These are phyloP conservation scores for Wilcoxina mikolae DNA, from an alignment of 495 filamentous ascomycete species.

Conservation along the genomic window DNA sequence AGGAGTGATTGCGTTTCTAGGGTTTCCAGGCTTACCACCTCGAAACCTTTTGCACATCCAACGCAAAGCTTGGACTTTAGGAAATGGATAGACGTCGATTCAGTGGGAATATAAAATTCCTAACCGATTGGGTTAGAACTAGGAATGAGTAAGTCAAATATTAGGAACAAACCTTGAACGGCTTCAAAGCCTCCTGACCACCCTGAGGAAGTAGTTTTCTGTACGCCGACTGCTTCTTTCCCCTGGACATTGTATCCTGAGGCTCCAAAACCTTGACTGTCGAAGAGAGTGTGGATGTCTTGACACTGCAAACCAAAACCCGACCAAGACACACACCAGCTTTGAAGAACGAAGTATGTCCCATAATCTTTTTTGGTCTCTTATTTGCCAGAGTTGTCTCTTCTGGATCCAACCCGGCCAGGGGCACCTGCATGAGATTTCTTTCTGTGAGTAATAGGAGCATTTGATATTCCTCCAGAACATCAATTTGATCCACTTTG, in stretches of 20 bases:
- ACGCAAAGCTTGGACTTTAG: slow-evolving; percentile 92
- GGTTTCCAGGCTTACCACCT: slow-evolving; percentile 92
- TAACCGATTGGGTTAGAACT: slow-evolving; percentile 24
- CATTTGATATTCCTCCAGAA: slow-evolving; percentile 84
- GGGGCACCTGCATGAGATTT: slow-evolving; percentile 69
- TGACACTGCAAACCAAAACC: slow-evolving; percentile 89
- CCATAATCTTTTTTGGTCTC: slow-evolving; percentile 90
- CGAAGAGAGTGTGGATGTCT: slow-evolving; percentile 72
- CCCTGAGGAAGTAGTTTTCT: slow-evolving; percentile 78
- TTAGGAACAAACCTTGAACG: slow-evolving; percentile 55
- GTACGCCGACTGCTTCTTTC: slow-evolving; percentile 81
- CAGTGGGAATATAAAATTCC: slow-evolving; percentile 97
- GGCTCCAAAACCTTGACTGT: slow-evolving; percentile 98
- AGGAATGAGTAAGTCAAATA: slow-evolving; percentile 7
- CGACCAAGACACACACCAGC: slow-evolving; percentile 86
- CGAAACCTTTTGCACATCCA: slow-evolving; percentile 86
- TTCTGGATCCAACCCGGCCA: slow-evolving; percentile 68
- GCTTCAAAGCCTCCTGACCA: slow-evolving; percentile 82
- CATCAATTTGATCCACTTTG: slow-evolving; percentile 87
- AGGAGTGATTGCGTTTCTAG: slow-evolving; percentile 93
- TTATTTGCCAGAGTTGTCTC: slow-evolving; percentile 60
- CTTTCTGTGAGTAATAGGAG: slow-evolving; percentile 88
- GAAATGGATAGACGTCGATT: slow-evolving; percentile 94
- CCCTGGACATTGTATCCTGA: slow-evolving; percentile 74
- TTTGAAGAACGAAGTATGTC: slow-evolving; percentile 96